Percentiles rank a stretch among this genome's conserved stretches.
Evolutionary conservation across 2,329 filamentous ascomycete genomes (phyloP).

Genomic region (Pyricularia sp.): DNA sequence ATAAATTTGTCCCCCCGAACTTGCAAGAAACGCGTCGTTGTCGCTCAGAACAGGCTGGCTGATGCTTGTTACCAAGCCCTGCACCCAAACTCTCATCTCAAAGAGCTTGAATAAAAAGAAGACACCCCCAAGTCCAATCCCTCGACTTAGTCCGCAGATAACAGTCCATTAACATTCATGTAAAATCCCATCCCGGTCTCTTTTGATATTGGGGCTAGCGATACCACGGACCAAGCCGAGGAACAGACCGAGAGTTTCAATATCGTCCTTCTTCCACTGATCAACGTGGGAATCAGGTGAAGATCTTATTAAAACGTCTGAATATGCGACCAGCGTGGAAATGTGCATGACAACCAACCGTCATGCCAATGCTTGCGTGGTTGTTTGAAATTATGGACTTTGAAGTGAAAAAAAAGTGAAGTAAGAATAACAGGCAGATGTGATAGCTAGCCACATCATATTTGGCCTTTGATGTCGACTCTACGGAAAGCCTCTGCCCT

Average conservation of each 20-base stretch:
- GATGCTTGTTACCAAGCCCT: neutral
- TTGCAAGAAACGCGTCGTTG: neutral
- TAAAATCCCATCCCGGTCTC: neutral
- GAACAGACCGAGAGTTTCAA: neutral
- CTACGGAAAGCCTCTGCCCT: conserved; percentile 64
- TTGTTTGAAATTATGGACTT: neutral
- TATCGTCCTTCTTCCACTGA: neutral
- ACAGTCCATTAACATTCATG: neutral
- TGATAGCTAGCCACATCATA: conserved; percentile 37
- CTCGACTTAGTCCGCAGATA: neutral
- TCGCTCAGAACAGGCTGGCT: neutral
- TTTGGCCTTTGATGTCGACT: conserved; percentile 96
- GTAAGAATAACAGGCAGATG: neutral
- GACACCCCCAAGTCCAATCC: neutral
- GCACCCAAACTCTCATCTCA: neutral
- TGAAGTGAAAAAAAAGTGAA: neutral
- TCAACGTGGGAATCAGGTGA: neutral
- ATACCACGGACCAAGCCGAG: neutral
- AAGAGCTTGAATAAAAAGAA: neutral
- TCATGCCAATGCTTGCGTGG: neutral
- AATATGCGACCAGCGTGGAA: neutral
- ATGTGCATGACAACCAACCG: neutral
- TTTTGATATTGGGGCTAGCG: neutral
- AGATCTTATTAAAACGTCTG: neutral
- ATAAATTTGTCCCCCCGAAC: neutral